phyloP scores from a whole-genome alignment of 2,329 filamentous ascomycete genomes.

The Fusarium torulosum region DNA sequence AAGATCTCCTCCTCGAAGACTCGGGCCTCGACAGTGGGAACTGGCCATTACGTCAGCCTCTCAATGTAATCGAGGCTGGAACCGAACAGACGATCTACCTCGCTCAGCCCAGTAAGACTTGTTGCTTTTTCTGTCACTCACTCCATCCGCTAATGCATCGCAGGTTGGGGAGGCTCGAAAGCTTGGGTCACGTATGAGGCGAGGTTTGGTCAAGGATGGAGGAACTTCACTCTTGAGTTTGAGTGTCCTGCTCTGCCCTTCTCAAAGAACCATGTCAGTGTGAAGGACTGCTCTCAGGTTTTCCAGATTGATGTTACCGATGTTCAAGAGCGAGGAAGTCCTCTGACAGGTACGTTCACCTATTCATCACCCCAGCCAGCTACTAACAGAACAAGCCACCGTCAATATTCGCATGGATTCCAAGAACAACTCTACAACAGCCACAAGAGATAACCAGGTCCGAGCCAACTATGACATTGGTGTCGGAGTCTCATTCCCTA shows the following conservation, averaged over 20 bases:
- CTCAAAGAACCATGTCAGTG: conserved; percentile 16
- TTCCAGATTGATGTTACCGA: conserved; percentile 25
- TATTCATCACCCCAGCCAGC: fast-evolving
- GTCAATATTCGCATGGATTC: conserved; percentile 21
- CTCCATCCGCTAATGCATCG: neutral
- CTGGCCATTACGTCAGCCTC: conserved; percentile 34
- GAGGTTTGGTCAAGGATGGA: conserved; percentile 18
- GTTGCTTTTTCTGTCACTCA: neutral
- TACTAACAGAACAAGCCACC: conserved; percentile 10
- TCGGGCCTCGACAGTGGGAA: conserved; percentile 23
- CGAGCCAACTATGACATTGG: conserved; percentile 27
- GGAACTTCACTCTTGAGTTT: conserved; percentile 30
- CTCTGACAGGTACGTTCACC: conserved; percentile 6
- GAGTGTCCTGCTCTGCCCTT: conserved; percentile 29
- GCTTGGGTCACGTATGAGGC: conserved; percentile 32
- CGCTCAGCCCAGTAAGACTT: conserved; percentile 14
- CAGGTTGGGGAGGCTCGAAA: conserved; percentile 25
- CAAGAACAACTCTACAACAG: neutral
- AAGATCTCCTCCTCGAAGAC: conserved; percentile 33
- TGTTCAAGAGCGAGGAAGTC: conserved; percentile 24
- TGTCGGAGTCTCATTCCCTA: conserved; percentile 18
- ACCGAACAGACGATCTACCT: conserved; percentile 29
- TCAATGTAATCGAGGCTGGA: conserved; percentile 27
- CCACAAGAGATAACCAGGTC: neutral
- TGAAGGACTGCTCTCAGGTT: conserved; percentile 13